phyloP scores from a whole-genome alignment of 352 stramenopile species.

The Globisporangium cederbergense region DNA sequence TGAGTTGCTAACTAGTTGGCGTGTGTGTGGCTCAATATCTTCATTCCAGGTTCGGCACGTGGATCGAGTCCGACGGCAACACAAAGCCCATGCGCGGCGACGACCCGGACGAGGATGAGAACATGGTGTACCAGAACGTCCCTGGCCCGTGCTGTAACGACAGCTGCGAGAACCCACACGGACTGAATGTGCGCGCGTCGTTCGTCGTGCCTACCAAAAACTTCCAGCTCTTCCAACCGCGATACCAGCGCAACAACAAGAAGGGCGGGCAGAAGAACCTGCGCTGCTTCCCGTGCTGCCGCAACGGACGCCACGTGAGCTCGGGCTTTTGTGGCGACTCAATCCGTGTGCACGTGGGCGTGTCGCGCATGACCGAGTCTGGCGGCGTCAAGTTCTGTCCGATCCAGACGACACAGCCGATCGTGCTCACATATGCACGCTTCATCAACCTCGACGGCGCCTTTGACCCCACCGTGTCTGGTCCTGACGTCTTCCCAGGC shows the following conservation, averaged over 20 bases:
- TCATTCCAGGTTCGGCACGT: conserved; percentile 56
- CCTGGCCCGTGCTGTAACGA: conserved; percentile 77
- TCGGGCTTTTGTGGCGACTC: conserved; percentile 86
- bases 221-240: conserved; percentile 73
- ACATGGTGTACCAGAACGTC: conserved; percentile 72
- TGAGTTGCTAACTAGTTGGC: not conserved
- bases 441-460: conserved; percentile 74
- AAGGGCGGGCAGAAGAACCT: conserved; percentile 88
- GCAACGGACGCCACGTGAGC: conserved; percentile 74
- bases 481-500: conserved; percentile 67
- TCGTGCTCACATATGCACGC: conserved; percentile 61
- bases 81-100: conserved; percentile 76
- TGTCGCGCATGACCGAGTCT: conserved; percentile 71
- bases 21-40: not conserved
- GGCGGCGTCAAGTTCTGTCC: conserved; percentile 81
- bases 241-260: conserved; percentile 90
- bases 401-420: conserved; percentile 50
- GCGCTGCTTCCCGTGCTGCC: conserved; percentile 84
- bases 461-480: conserved; percentile 66
- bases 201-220: conserved; percentile 78
- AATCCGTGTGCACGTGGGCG: conserved; percentile 75
- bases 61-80: conserved; percentile 80
- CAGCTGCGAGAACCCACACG: conserved; percentile 79
- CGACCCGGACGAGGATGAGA: conserved; percentile 58
- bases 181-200: conserved; percentile 71